A percentile compares a stretch with the other conserved stretches of the same genome.
These are phyloP conservation scores for Diutina rugosa DNA, from an alignment of 1,139 yeast genomes.

Conservation along the genomic window DNA sequence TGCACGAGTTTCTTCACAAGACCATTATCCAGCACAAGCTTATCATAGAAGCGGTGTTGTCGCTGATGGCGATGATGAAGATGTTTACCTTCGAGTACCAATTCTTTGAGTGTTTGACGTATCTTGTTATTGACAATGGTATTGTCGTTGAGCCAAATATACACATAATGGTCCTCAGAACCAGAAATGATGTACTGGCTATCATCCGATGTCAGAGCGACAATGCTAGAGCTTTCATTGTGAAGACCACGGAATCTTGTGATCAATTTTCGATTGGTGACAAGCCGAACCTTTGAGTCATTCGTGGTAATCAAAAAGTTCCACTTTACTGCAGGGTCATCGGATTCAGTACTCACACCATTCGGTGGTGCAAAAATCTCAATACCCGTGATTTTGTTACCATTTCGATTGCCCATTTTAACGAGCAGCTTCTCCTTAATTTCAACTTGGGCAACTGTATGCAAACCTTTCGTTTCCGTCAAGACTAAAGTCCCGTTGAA, in stretches of 20 bases:
- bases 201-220: conserved; percentile 53
- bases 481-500: conserved; percentile 61
- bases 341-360: conserved; percentile 6
- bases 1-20: conserved; percentile 14
- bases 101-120: conserved; percentile 20
- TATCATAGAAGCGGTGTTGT: conserved; percentile 17
- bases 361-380: conserved; percentile 12
- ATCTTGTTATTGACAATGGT: conserved; percentile 26
- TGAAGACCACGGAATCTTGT: conserved; percentile 64
- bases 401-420: conserved; percentile 17
- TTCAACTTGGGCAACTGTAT: conserved; percentile 41
- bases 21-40: conserved; percentile 20
- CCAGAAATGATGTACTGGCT: conserved; percentile 39
- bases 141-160: conserved; percentile 51
- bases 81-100: conserved; percentile 20
- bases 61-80: conserved; percentile 19
- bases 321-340: conserved; percentile 13
- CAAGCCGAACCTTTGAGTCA: conserved; percentile 65
- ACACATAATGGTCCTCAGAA: conserved; percentile 60
- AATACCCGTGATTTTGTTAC: conserved; percentile 30
- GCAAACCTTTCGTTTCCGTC: conserved; percentile 55
- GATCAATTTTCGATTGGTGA: conserved; percentile 46
- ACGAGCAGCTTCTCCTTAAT: conserved; percentile 19
- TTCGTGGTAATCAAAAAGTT: conserved; percentile 52
- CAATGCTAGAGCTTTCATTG: conserved; percentile 59